Conservation (phyloP, 2,329 filamentous ascomycete genomes). For the Plectosphaerella plurivora region DNA sequence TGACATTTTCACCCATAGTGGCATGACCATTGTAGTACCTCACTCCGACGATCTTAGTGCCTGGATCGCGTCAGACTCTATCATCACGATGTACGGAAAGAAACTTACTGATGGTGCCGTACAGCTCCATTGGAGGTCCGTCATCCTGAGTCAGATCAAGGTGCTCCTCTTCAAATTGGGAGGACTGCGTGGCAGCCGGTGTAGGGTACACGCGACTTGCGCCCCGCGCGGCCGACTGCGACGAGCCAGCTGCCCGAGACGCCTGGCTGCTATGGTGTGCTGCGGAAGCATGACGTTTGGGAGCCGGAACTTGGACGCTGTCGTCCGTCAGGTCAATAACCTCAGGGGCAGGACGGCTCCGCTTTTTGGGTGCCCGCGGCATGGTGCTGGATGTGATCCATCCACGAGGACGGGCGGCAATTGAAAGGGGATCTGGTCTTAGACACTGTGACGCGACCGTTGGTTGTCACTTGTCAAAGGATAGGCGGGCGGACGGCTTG, state of each 20-base stretch:
- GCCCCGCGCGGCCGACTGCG: not conserved
- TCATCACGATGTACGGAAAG: not conserved
- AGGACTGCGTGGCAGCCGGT: too few relatives aligned
- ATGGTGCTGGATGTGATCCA: too few relatives aligned
- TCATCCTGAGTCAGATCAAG: constrained; percentile 40
- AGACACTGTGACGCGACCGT: too few relatives aligned
- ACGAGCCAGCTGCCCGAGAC: not conserved
- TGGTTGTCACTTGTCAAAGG: too few relatives aligned
- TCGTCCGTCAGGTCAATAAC: constrained; percentile 18
- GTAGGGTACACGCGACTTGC: not conserved
- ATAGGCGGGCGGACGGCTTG: too few relatives aligned
- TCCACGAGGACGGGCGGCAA: too few relatives aligned
- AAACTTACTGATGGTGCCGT: constrained; percentile 38
- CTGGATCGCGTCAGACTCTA: constrained; percentile 16
- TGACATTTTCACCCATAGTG: constrained; percentile 57
- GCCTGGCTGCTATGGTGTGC: not conserved
- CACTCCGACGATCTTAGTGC: constrained; percentile 45
- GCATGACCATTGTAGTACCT: constrained; percentile 61
- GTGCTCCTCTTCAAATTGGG: constrained; percentile 26
- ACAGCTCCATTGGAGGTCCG: constrained; percentile 36
- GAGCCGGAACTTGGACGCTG: not conserved
- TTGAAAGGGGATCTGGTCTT: too few relatives aligned
- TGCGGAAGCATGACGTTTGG: not conserved
- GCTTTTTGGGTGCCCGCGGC: constrained; percentile 22
- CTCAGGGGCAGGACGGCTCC: constrained; percentile 32